These are phyloP conservation scores for Penicillium occitanis DNA, from an alignment of 2,329 filamentous ascomycete genomes.

Conservation along the genomic window DNA sequence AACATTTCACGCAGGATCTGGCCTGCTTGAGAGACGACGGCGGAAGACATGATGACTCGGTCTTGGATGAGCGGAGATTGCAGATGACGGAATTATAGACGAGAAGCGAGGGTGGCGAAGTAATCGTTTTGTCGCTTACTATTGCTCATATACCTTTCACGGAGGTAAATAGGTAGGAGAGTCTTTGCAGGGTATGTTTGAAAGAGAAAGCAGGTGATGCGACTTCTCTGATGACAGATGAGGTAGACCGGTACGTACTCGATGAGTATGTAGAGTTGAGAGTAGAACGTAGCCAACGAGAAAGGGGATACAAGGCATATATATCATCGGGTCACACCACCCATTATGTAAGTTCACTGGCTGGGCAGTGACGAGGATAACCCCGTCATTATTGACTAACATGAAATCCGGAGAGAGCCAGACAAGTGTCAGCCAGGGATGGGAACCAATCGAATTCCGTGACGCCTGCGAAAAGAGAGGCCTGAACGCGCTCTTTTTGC, in stretches of 20 bases:
- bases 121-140: neutral
- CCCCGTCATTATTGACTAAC: neutral
- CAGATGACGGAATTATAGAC: neutral
- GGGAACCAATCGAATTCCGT: neutral
- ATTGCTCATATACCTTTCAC: neutral
- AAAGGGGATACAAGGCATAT: neutral
- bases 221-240: neutral
- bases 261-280: neutral
- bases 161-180: neutral
- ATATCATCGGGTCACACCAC: neutral
- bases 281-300: neutral
- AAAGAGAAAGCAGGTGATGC: neutral
- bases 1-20: constrained; percentile 22
- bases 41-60: constrained; percentile 19
- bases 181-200: neutral
- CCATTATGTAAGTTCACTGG: neutral
- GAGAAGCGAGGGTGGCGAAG: neutral
- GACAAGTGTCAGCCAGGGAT: neutral
- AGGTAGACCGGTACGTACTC: neutral
- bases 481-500: neutral
- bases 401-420: neutral
- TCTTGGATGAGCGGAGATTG: constrained; percentile 5
- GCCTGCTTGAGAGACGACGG: constrained; percentile 18
- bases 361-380: neutral
- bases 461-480: neutral